Evolutionary conservation across 768 basidiomycete species (phyloP), one percentile per base, ranked within the genome.

Genomic region (Trametes cinnabarina): DNA sequence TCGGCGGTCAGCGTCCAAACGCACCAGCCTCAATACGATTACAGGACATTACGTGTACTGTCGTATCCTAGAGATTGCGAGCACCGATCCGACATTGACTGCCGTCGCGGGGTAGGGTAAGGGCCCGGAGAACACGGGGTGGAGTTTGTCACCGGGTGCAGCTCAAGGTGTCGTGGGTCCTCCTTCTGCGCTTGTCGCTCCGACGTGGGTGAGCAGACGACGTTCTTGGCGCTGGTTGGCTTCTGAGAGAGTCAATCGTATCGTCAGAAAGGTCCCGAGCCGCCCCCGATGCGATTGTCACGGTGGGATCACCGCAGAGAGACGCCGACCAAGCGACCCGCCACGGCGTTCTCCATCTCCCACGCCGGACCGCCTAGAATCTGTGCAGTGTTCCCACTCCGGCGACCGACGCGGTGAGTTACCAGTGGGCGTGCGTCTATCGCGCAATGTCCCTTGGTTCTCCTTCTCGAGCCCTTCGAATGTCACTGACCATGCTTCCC

Each of bases 391-490:
- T 57, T 57, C 59, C 54, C 60, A 61, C 55, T 53, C 55, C 55
- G 51, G 46, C 32, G 37, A 37, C 54, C 54, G 54, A 55, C 25
- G 26, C 54, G 47, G 37, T 12, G 43, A 44, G 17, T 20, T 19
- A 4, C 20, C 51, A 25, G 46, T 51, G 50, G 28, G 32, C 51
- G 55, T 57, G 60, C 60, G 60, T 26, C 51, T 56, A 61, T 57
- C 55, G 48, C 35, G 11, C 49, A 46, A 43, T 51, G 55, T 52
- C 55, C 22, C 30, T 56, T 34, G 49, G 50, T 52, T 61, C 55
- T 46, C 50, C 46, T 61, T 61, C 55, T 56, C 50, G 39, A 47
- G 44, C 55, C 32, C 39, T 49, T 51, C 50, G 39, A 51, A 26
- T 32, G 46, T 39, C 19, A 26, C 50, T 37, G 20, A 23, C 8